Base-by-base conservation (phyloP, 306 rosid genomes). In the Glycine tomentella region DNA sequence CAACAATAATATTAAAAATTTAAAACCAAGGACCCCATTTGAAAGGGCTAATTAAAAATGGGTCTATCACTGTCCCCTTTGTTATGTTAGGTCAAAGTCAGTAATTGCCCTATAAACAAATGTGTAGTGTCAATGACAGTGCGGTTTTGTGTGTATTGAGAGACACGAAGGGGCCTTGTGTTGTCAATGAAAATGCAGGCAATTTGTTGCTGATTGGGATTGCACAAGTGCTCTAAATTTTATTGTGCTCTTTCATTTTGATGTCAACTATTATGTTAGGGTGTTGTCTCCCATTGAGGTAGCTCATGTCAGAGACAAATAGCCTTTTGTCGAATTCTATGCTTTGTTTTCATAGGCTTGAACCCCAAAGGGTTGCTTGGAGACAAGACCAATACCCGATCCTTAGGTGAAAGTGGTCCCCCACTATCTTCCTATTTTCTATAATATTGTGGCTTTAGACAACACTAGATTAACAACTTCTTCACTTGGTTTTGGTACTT, bases 171-270 rank as follows among this genome's bases (percentile, higher is more conserved):
- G 49, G 49, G 40, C 40, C 40, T 0, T 58, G 15, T 38, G 71
- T 72, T 80, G 84, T 80, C 85, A 74, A 76, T 48, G 75, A 86
- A 84, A 83, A 81, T 84, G 31, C 31, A 25, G 2, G 31, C 31
- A 87, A 77, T 15, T 59, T 77, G 88, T 50, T 12, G 88, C 49
- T 87, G 84, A 86, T 79, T 66, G 80, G 57, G 86, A 82, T 62
- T 66, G 3, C 91, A 81, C 83, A 8, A 49, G 31, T 80, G 58
- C 58, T 48, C 31, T 42, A 33, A 53, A 78, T 55, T 66, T 72
- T 81, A 76, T 65, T 52, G 11, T 70, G 33, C 40, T 52, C 31
- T 74, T 56, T 57, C 40, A 70, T 72, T 44, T 69, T 83, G 89
- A 81, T 79, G 77, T 73, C 12, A 76, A 69, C 84, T 33, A 56